phyloP scores from a whole-genome alignment of 108 stramenopile species.

The Licmophora abbreviata region DNA sequence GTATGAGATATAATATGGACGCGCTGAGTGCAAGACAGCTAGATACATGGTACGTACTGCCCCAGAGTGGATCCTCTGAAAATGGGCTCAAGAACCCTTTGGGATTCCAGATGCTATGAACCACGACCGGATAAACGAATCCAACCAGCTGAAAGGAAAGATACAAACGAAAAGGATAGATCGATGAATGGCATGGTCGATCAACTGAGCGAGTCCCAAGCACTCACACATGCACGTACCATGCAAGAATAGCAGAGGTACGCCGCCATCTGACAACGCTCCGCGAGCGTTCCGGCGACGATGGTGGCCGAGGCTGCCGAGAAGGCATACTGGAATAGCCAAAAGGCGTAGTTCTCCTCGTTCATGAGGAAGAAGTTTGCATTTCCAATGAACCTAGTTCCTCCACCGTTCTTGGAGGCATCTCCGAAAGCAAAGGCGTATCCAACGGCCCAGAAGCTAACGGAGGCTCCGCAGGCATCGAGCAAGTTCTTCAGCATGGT shows the following conservation, averaged over 20 bases:
- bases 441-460: constrained; percentile 70
- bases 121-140: constrained; percentile 87
- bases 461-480: constrained; percentile 76
- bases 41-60: no score
- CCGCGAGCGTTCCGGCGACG: constrained; percentile 66
- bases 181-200: no score
- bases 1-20: no score
- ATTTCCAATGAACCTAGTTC: constrained; percentile 53
- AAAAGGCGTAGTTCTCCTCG: constrained; percentile 38
- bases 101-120: constrained; percentile 73
- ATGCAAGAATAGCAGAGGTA: constrained; percentile 81
- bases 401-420: constrained; percentile 12
- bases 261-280: constrained; percentile 68
- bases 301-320: constrained; percentile 68
- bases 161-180: no score
- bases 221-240: no score
- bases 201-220: no score
- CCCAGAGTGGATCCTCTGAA: constrained; percentile 45
- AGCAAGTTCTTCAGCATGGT: constrained; percentile 84
- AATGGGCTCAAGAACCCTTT: constrained; percentile 54
- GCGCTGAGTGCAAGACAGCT: no score
- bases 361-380: constrained; percentile 42
- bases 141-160: constrained; percentile 53
- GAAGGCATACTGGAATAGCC: constrained; percentile 61
- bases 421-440: constrained; percentile 77